These are phyloP conservation scores for Beauveria scarabaeidicola DNA, from an alignment of 2,329 filamentous ascomycete species.

Conservation along the genomic window DNA sequence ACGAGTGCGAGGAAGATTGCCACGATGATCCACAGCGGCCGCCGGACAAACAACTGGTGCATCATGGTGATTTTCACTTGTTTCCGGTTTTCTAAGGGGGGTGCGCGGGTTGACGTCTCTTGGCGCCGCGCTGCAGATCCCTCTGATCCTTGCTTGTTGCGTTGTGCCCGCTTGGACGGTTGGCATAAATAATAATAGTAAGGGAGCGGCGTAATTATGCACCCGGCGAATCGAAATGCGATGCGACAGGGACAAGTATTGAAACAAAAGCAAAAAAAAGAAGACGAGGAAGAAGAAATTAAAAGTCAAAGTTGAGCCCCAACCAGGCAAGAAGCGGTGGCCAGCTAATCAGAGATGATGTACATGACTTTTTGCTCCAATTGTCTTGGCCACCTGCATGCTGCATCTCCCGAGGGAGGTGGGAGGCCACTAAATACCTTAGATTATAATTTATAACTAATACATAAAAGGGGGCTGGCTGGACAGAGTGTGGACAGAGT, in stretches of 20 bases:
- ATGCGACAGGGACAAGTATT: background rate
- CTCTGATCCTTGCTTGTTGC: background rate
- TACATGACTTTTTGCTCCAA: background rate
- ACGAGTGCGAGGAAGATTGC: background rate
- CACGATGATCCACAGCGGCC: background rate
- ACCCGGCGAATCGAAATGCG: too few relatives aligned
- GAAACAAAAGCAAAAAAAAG: background rate
- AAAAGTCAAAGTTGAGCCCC: background rate
- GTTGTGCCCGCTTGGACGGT: too few relatives aligned
- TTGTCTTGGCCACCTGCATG: too few relatives aligned
- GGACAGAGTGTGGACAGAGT: too few relatives aligned
- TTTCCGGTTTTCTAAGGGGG: background rate
- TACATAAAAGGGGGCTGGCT: too few relatives aligned
- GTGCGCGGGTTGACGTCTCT: background rate
- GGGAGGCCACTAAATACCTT: too few relatives aligned
- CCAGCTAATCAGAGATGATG: background rate
- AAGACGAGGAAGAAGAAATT: background rate
- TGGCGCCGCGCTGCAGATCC: background rate
- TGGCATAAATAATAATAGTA: too few relatives aligned
- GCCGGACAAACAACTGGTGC: background rate
- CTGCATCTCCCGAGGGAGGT: too few relatives aligned
- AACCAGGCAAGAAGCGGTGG: background rate
- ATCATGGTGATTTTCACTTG: background rate
- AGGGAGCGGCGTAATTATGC: too few relatives aligned
- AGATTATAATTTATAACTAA: too few relatives aligned